These are phyloP conservation scores for Exophiala sideris DNA, from an alignment of 2,329 filamentous ascomycete genomes.

Conservation along the genomic window DNA sequence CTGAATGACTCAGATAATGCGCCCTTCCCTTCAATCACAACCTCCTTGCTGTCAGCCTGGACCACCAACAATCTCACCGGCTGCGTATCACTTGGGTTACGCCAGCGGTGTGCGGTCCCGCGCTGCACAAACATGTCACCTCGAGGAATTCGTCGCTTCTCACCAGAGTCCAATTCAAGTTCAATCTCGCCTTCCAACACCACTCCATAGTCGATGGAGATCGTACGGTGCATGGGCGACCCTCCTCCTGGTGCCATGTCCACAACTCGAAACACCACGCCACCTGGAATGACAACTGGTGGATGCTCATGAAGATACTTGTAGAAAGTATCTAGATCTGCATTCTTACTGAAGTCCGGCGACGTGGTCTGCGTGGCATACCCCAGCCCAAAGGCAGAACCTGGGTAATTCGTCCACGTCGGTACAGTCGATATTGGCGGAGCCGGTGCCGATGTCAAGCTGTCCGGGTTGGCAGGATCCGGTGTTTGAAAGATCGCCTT, in stretches of 20 bases:
- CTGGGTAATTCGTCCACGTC: slow-evolving; percentile 14
- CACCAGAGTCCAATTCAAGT: slow-evolving; percentile 51
- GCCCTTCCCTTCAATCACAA: slow-evolving; percentile 18
- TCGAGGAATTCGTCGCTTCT: slow-evolving; percentile 42
- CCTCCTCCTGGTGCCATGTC: slow-evolving; percentile 45
- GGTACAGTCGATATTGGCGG: slow-evolving; percentile 13
- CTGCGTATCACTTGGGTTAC: slow-evolving; percentile 33
- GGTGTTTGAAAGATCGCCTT: slow-evolving; percentile 19
- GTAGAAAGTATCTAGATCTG: slow-evolving; percentile 20
- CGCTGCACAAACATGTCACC: slow-evolving; percentile 41
- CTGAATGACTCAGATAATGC: slow-evolving; percentile 8
- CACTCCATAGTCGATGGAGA: slow-evolving; percentile 54
- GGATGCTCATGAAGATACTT: slow-evolving; percentile 19
- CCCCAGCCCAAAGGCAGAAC: slow-evolving; percentile 15
- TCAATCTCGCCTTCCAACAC: slow-evolving; percentile 54
- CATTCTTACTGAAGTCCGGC: slow-evolving; percentile 16
- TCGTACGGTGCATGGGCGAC: slow-evolving; percentile 51
- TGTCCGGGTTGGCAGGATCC: slow-evolving; percentile 10
- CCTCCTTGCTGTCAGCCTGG: slow-evolving; percentile 19
- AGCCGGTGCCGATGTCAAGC: slow-evolving; percentile 5
- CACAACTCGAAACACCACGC: slow-evolving; percentile 19
- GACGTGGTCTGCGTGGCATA: slow-evolving; percentile 20
- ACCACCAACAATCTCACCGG: slow-evolving; percentile 24
- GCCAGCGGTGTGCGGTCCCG: slow-evolving; percentile 33
- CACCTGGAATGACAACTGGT: slow-evolving; percentile 20